Base-by-base conservation (phyloP, 495 filamentous ascomycete species). In the Penicillium longicatenatum region DNA sequence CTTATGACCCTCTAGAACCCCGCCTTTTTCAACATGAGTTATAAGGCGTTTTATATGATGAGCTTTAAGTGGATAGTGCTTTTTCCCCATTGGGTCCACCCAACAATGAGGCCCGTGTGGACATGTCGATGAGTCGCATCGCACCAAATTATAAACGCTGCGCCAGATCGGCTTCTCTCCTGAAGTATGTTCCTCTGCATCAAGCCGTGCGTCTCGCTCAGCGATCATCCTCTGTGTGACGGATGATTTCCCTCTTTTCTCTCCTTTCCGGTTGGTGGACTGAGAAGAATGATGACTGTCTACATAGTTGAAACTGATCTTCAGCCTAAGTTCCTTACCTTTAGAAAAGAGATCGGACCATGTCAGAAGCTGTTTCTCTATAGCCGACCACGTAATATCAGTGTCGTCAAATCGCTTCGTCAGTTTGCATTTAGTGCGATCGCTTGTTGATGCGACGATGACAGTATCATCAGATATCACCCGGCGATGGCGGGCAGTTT, bases 71-170 rank as follows among this genome's bases (percentile, higher is more conserved):
- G 42, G 64, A 44, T 69, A 68, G 55, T 70, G 67, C 50, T 69
- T 70, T 58, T 68, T 69, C 17, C 60, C 57, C 12, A 55, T 53
- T 29, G 60, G 60, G 42, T 73, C 69, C n/a, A 61, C 55, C 69
- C 66, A 73, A 51, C 62, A 75, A 50, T 73, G 61, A 9, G 63
- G 57, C 5, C 63, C 60, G n/a, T n/a, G n/a, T n/a, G 62, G 31
- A 21, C 61, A 72, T 33, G 60, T 52, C 7, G 62, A 31, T 7
- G 65, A 61, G 45, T 59, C 50, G 41, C 61, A 74, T 35, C 61
- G 63, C 58, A 74, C 66, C 30, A 66, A 53, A 37, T 35, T 67
- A 49, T 72, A 76, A 7, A 76, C 60, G 52, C 61, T 58, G 21
- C 59, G 54, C 65, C 62, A 76, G 21, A 68, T 42, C 16, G 61